Evolutionary conservation across 352 stramenopile species (phyloP).

Genomic region (Globisporangium solare): DNA sequence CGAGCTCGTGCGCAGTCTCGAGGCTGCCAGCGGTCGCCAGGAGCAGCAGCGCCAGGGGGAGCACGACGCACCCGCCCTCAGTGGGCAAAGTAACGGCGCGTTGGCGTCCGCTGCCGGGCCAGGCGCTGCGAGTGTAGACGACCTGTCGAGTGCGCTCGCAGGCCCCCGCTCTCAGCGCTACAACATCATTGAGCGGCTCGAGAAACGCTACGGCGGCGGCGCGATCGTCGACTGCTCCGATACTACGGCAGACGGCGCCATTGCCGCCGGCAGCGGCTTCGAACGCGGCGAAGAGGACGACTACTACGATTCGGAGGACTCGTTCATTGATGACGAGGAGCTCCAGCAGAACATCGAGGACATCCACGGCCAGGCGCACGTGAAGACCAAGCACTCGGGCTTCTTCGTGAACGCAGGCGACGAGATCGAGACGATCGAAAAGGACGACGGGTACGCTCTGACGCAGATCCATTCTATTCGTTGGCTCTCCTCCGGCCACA

Average conservation of each 20-base stretch:
- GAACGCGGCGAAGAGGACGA: constrained; percentile 72
- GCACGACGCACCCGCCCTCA: background rate
- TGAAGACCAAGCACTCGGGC: constrained; percentile 83
- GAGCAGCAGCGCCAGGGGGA: background rate
- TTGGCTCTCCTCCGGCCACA: background rate
- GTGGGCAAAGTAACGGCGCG: background rate
- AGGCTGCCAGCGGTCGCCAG: constrained; percentile 8
- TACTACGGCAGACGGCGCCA: constrained; percentile 11
- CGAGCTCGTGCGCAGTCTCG: constrained; percentile 33
- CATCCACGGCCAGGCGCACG: constrained; percentile 55
- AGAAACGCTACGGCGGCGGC: constrained; percentile 79
- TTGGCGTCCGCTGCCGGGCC: background rate
- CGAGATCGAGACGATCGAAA: constrained; percentile 75
- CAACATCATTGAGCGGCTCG: constrained; percentile 84
- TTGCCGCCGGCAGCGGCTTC: constrained; percentile 17
- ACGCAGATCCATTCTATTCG: background rate
- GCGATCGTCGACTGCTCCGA: constrained; percentile 49
- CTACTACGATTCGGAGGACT: constrained; percentile 86
- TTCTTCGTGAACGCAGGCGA: constrained; percentile 88
- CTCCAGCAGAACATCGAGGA: constrained; percentile 85
- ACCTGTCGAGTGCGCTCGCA: constrained; percentile 5
- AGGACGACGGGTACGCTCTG: constrained; percentile 15
- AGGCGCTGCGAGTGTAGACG: constrained; percentile 5
- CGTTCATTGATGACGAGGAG: constrained; percentile 83
- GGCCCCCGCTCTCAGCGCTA: constrained; percentile 48